A percentile compares a stretch with the other conserved stretches of the same genome.
Conservation (phyloP, 257 asterid genomes). For the Solanum pennellii region DNA sequence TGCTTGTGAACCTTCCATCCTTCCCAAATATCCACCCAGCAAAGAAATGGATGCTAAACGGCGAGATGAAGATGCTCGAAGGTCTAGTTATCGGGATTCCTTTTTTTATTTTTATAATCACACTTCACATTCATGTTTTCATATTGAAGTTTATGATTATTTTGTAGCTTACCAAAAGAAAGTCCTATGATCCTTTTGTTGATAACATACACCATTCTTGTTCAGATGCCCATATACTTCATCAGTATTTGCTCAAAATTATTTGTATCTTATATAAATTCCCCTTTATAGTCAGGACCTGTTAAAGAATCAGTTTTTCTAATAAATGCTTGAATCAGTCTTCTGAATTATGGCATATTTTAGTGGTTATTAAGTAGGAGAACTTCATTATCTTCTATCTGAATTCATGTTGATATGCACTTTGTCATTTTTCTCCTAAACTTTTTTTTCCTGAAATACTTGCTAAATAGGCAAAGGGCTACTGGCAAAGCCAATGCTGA, state of each 20-base stretch:
- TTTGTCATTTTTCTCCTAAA: not conserved
- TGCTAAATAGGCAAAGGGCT: constrained; percentile 43
- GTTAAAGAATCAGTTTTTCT: not conserved
- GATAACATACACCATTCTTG: not conserved
- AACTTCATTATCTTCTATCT: not conserved
- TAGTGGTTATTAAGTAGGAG: not conserved
- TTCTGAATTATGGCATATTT: not conserved
- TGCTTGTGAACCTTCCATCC: constrained; percentile 82
- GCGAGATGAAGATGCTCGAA: constrained; percentile 84
- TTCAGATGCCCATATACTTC: not conserved
- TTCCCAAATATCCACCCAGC: constrained; percentile 89
- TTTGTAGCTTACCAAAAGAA: not conserved
- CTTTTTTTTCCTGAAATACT: not conserved
- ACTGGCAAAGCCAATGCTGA: constrained; percentile 56
- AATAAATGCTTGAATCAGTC: not conserved
- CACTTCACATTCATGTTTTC: not conserved
- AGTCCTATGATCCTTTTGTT: not conserved
- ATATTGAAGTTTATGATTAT: not conserved
- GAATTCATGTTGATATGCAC: not conserved
- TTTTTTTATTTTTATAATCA: not conserved
- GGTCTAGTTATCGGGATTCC: constrained; percentile 26
- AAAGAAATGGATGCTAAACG: constrained; percentile 93
- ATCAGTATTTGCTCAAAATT: not conserved
- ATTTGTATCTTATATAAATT: not conserved
- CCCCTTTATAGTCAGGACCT: not conserved